Evolutionary conservation across 2,329 filamentous ascomycete species (phyloP).

Genomic region (Didymella glomerata): DNA sequence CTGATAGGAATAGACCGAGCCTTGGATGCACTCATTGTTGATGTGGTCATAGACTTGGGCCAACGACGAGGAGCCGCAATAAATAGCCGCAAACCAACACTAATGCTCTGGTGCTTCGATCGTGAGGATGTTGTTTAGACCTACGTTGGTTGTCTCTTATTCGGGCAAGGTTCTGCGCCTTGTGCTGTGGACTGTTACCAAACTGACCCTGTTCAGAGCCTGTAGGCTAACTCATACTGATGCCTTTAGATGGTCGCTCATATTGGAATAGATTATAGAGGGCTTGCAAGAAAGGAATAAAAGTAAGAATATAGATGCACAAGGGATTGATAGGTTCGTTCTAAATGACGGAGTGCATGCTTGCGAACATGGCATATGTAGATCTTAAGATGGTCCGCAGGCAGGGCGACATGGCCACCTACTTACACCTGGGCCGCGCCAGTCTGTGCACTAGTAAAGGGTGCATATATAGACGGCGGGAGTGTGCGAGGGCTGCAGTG

Average conservation of each 20-base stretch:
- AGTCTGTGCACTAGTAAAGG: constrained; percentile 28
- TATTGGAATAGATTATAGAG: constrained; percentile 28
- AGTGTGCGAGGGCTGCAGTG: constrained; percentile 29
- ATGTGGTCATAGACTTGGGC: not conserved
- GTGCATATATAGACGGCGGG: constrained; percentile 28
- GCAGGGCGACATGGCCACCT: constrained; percentile 35
- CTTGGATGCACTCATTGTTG: not conserved
- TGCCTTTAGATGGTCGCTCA: constrained; percentile 39
- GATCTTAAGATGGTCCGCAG: constrained; percentile 35
- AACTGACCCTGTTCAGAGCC: not conserved
- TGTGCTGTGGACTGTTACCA: constrained; percentile 33
- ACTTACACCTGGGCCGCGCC: constrained; percentile 36
- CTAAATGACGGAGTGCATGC: constrained; percentile 31
- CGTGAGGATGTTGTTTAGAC: constrained; percentile 1
- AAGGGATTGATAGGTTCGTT: constrained; percentile 26
- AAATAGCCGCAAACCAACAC: not conserved
- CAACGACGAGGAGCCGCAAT: not conserved
- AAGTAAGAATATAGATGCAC: constrained; percentile 19
- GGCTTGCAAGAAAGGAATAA: constrained; percentile 17
- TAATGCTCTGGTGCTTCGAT: not conserved
- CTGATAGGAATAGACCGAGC: not conserved
- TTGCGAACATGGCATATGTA: constrained; percentile 33
- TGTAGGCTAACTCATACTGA: constrained; percentile 28
- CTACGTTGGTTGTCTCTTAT: constrained; percentile 76
- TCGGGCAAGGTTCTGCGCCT: constrained; percentile 61